phyloP scores from a whole-genome alignment of 768 basidiomycete genomes.

The Pulveroboletus sp. region DNA sequence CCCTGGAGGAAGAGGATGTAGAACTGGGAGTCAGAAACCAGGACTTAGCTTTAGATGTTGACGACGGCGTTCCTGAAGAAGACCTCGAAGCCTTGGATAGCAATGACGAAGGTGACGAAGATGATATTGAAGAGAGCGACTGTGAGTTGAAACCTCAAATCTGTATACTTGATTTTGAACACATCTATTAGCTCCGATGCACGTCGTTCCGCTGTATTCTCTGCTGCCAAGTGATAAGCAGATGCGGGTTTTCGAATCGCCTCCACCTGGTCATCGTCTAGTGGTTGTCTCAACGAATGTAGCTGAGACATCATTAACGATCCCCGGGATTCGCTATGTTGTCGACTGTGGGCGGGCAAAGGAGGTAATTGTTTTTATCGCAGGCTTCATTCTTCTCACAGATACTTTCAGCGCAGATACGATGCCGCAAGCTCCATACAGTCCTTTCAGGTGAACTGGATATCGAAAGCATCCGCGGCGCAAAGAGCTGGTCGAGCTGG shows the following conservation, averaged over 20 bases:
- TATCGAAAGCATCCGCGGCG: constrained; percentile 90
- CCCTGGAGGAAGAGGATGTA: constrained; percentile 78
- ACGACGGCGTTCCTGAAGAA: constrained; percentile 53
- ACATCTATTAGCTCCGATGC: constrained; percentile 72
- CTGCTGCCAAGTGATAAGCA: constrained; percentile 91
- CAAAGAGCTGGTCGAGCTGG: constrained; percentile 97
- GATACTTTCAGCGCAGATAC: constrained; percentile 63
- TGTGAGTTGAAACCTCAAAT: constrained; percentile 37
- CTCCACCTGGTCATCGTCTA: constrained; percentile 77
- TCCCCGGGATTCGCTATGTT: constrained; percentile 97
- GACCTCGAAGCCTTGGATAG: constrained; percentile 77
- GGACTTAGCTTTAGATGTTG: constrained; percentile 67
- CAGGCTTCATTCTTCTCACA: neutral
- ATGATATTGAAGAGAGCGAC: constrained; percentile 65
- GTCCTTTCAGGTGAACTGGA: constrained; percentile 90
- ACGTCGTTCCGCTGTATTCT: constrained; percentile 92
- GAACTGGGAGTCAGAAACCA: constrained; percentile 56
- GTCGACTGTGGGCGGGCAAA: constrained; percentile 95
- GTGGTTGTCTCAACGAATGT: constrained; percentile 96
- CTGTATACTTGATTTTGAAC: constrained; percentile 1
- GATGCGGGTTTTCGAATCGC: constrained; percentile 86
- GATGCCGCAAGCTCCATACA: constrained; percentile 82
- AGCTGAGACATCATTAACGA: constrained; percentile 95
- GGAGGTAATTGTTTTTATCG: constrained; percentile 51
- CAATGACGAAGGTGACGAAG: constrained; percentile 59